Base-by-base conservation (phyloP, 78 protist genomes). In the Ministeria vibrans region DNA sequence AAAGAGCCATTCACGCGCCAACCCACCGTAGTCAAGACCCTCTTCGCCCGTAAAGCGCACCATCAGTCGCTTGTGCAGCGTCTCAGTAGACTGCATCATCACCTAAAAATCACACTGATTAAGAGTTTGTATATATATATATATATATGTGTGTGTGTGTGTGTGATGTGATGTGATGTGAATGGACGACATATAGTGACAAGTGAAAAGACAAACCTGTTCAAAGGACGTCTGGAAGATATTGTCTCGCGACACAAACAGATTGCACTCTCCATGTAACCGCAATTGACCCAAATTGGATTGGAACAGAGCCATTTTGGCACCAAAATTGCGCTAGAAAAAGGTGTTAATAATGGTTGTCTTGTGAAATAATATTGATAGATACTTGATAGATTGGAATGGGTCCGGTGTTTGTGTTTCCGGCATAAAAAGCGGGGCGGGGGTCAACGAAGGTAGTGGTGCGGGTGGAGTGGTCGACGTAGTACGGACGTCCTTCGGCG, bases 1-100 rank as follows among this genome's bases (percentile, higher is more conserved):
- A 45, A 66, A 53, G 85, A 89, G 90, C 91, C 91, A 91, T 36
- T 91, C 95, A 30, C 87, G 42, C 66, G 72, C 76, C 0, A 75
- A 55, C 25, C 86, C 86, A 28, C 86, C 86, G 45, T 82, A 82
- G 68, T 82, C 86, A 4, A 82, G 77, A 44, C 78, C 84, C 41
- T 81, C 84, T 32, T 81, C 84, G 3, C 78, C 78, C 44, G 18
- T 62, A 39, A 81, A 81, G 44, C 62, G 44, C 59, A 81, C 6
- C 76, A 71, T 70, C 27, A 81, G 72, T 34, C 78, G 7, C 25
- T 43, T 68, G 25, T 28, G 76, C n/a, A 71, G 78, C 18, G 13
- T 27, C 25, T 13, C 34, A 23, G 71, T n/a, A n/a, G n/a, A n/a
- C n/a, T n/a, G n/a, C n/a, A n/a, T n/a, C n/a, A n/a, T n/a, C n/a